Evolutionary conservation across 2,329 filamentous ascomycete species (phyloP).

Genomic region (Bipolaris sorokiniana): DNA sequence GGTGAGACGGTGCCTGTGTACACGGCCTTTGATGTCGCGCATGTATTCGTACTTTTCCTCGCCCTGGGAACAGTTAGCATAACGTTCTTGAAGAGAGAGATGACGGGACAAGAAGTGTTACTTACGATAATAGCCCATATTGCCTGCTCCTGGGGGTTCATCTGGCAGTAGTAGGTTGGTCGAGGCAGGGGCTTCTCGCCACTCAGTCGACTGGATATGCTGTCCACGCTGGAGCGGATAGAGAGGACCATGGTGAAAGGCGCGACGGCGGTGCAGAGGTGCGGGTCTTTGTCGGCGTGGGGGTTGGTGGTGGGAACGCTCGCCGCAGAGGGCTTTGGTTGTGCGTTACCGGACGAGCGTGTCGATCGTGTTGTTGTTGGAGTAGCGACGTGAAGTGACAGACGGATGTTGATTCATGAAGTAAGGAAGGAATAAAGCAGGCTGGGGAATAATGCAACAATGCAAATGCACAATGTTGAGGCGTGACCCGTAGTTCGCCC

Average conservation of each 20-base stretch:
- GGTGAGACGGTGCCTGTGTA: conserved; percentile 23
- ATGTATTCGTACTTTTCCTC: conserved; percentile 23
- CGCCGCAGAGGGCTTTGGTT: conserved; percentile 9
- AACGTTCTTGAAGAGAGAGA: neutral
- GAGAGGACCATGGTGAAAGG: conserved; percentile 19
- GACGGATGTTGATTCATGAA: conserved; percentile 1
- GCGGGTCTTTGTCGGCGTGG: conserved; percentile 1
- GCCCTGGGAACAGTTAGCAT: conserved; percentile 20
- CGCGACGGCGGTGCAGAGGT: neutral
- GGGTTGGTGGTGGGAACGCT: conserved; percentile 2
- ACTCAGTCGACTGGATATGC: conserved; percentile 21
- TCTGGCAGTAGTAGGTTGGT: conserved; percentile 26
- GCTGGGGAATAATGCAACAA: conserved; percentile 1
- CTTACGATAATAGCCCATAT: conserved; percentile 29
- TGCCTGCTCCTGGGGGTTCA: conserved; percentile 30
- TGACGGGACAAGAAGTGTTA: neutral
- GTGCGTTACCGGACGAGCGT: conserved; percentile 12
- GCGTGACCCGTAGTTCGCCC: conserved; percentile 10
- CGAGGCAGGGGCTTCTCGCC: conserved; percentile 27
- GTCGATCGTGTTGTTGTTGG: neutral
- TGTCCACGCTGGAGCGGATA: conserved; percentile 17
- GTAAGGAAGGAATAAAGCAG: neutral
- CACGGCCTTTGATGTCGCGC: conserved; percentile 17
- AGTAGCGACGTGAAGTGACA: neutral
- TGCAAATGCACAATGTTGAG: conserved; percentile 11